phyloP scores from a whole-genome alignment of 2,329 filamentous ascomycete genomes.

The Mollisiaceae sp. region DNA sequence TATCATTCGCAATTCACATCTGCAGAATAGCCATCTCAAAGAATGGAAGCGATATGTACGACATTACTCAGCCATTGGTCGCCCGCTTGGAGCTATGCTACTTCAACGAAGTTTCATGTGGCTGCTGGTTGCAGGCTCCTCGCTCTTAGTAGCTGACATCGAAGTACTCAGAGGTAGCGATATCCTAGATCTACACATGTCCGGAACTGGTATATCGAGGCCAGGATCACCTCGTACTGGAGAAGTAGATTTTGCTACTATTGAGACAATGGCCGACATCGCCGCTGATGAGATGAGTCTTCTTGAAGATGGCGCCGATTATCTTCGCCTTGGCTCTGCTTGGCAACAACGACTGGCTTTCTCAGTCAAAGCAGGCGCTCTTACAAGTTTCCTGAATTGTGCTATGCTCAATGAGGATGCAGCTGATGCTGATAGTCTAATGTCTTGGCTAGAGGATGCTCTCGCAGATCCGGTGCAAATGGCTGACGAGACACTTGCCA shows the following conservation, averaged over 20 bases:
- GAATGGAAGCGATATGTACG: conserved; percentile 89
- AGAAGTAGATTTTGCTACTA: conserved; percentile 59
- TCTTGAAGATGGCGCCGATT: conserved; percentile 88
- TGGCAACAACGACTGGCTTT: conserved; percentile 88
- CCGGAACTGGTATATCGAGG: conserved; percentile 49
- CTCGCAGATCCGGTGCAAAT: conserved; percentile 82
- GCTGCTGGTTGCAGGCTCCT: conserved; percentile 79
- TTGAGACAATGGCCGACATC: conserved; percentile 71
- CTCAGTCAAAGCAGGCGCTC: conserved; percentile 80
- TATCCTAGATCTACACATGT: conserved; percentile 76
- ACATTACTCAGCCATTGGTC: conserved; percentile 78
- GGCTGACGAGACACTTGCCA: conserved; percentile 77
- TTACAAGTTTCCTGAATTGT: conserved; percentile 87
- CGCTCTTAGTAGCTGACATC: conserved; percentile 70
- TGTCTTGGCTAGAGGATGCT: conserved; percentile 85
- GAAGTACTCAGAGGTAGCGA: conserved; percentile 64
- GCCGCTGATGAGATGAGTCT: conserved; percentile 83
- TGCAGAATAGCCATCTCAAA: conserved; percentile 67
- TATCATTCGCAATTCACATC: conserved; percentile 80
- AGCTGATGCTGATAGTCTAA: conserved; percentile 78
- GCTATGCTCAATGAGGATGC: conserved; percentile 80
- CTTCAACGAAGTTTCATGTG: conserved; percentile 88
- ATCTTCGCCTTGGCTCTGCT: conserved; percentile 81
- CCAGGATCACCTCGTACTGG: conserved; percentile 47
- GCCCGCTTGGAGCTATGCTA: conserved; percentile 89